Base-by-base conservation (phyloP, 169 alveolate species). In the Perkinsus marinus region DNA sequence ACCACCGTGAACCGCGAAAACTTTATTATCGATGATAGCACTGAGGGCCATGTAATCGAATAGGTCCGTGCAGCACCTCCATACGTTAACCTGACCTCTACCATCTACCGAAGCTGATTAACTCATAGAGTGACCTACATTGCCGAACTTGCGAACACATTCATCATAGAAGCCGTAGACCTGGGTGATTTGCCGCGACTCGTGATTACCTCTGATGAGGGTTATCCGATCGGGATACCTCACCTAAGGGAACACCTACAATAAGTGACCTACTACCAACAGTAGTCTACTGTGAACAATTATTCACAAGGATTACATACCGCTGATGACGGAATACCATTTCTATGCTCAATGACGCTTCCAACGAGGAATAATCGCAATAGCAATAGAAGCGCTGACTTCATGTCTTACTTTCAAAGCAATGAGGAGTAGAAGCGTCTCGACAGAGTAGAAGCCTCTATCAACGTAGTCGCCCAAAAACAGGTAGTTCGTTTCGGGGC, bases 121-220 rank as follows among this genome's bases (percentile, higher is more conserved):
- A 3, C 95, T 17, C 96, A 94, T 16, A 57, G 30, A 5, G 36
- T 13, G 34, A 19, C 79, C 22, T 0, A 92, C 92, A 91, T 97
- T 97, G 17, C 99, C 99, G 95, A 98, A 99, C 93, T 99, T 98
- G 89, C 99, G 95, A 92, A 98, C 96, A 93, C 99, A 99, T 95
- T 99, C 99, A 95, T 99, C 99, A 95, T 99, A 99, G 95, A 99
- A 99, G 30, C 99, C 99, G 96, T 99, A 99, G 47, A 99, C 99
- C 95, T 98, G 98, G 0, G 99, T 98, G 92, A 99, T 98, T 95
- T 98, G 98, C 68, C 99, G 95, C 7, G 98, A 95, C 93, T 99
- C 99, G 94, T 99, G 99, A 92, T 99, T 99, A 68, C 99, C 99
- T 90, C 99, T 95, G 34, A 98, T 97, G 68, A 99, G 94, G 89